Evolutionary conservation across 495 filamentous ascomycete species (phyloP), one percentile per base, ranked within the genome.

Genomic region (Aspergillus conjunctus): DNA sequence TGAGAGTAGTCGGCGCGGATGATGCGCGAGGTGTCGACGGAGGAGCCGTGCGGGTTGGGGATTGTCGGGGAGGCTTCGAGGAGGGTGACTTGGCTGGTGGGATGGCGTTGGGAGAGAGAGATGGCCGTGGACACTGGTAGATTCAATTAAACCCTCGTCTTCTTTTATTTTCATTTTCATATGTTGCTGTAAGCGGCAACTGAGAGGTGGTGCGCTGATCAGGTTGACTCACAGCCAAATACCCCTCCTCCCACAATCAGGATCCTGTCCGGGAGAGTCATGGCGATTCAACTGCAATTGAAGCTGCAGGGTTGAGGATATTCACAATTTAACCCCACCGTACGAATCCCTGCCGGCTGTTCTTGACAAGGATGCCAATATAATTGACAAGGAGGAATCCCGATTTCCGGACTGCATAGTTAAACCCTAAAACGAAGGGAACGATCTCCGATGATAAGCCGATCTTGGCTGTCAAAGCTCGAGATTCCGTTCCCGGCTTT

Each of bases 1-100:
- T 91, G 82, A 3, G 86, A 81, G 70, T 97, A 97, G 77, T 97
- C 92, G 39, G 91, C 78, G 26, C 93, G 83, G 59, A 97, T 81
- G 66, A 93, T 90, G 52, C 90, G 87, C 18, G 88, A 91, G 43
- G 80, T 83, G 77, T 93, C 91, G 65, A 91, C 83, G 52, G 85
- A 89, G 30, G 89, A 83, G 58, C 85, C 85, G 64, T 92, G 83
- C 4, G 84, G 84, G 59, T 88, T 81, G 26, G 88, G 88, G 71
- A 91, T 89, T n/a, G 82, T 78, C 56, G 76, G 61, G 1, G 83
- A 82, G 21, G 87, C 79, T 72, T 93, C 91, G 50, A 94, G 67
- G 54, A 94, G 60, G 11, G 86, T 91, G 61, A 93, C 85, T 59
- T 74, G 61, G 21, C 80, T 83, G 26, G 58, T 56, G 32, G 80